These are phyloP conservation scores for Telfairia occidentalis DNA, from an alignment of 331 rosid species.

Conservation along the genomic window DNA sequence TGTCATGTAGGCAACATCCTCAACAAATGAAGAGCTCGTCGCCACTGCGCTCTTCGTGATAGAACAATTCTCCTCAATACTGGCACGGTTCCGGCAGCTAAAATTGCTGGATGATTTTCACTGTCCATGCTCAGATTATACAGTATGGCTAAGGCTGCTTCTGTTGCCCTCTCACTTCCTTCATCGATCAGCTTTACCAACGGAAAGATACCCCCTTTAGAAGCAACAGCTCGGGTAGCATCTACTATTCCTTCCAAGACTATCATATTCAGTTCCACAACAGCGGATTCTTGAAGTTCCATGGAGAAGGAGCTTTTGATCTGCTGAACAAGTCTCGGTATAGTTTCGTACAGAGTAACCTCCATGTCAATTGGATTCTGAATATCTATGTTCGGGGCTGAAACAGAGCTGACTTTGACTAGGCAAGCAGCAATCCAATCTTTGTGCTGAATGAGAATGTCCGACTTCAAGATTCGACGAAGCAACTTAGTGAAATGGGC, in stretches of 20 bases:
- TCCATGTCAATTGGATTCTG: constrained; percentile 49
- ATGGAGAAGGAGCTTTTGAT: constrained; percentile 44
- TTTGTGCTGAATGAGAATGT: constrained; percentile 50
- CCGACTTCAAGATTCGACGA: constrained; percentile 49
- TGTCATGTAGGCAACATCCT: constrained; percentile 45
- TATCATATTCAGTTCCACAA: constrained; percentile 61
- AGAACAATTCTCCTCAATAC: constrained; percentile 47
- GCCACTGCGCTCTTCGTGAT: constrained; percentile 62
- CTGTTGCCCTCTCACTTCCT: constrained; percentile 56
- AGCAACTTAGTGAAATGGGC: constrained; percentile 43
- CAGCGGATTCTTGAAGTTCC: constrained; percentile 58
- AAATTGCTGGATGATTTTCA: constrained; percentile 60
- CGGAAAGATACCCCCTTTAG: constrained; percentile 43
- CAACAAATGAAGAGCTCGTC: constrained; percentile 58
- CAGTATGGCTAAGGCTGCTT: constrained; percentile 58
- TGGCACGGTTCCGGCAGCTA: constrained; percentile 65
- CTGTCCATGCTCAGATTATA: constrained; percentile 70
- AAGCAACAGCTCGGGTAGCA: constrained; percentile 44
- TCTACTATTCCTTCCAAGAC: constrained; percentile 65
- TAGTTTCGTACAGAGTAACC: constrained; percentile 61
- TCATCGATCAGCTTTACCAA: constrained; percentile 63
- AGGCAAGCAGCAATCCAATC: constrained; percentile 84
- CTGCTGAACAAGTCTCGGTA: constrained; percentile 71
- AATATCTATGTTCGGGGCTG: constrained; percentile 18
- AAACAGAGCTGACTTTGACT: constrained; percentile 51